Evolutionary conservation across 805 yeast genomes (phyloP), one percentile per base, ranked within the genome.

Genomic region (Ogataea pini): DNA sequence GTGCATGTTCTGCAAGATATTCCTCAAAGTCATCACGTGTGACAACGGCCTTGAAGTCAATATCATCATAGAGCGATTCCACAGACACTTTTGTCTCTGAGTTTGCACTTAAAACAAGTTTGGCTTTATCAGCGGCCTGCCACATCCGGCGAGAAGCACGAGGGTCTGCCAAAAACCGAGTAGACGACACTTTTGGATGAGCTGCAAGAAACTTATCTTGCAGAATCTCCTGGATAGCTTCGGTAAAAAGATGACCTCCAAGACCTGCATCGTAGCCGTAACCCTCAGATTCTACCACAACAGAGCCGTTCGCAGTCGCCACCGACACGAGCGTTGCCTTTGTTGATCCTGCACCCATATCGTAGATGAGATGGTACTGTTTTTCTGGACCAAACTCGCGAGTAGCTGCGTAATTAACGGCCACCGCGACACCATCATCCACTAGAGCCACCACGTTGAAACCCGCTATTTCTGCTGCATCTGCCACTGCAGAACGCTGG

Each of bases 361-460:
- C 99, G 63, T 85, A 89, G 29, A 94, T 77, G 42, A 89, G 63
- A 62, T 87, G 87, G 59, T 81, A 76, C 57, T 80, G 80, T 47
- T 73, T 77, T 2, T 73, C 75, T 10, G 61, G 58, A 29, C 68
- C 66, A 51, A 77, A 77, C 25, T 72, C 72, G 42, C 80, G 75
- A 7, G 65, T 63, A 27, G 86, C 74, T 1, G 89, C 88, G 64
- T 81, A 91, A 60, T 89, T 88, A 37, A 88, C 68, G 1, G 96
- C 96, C 13, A 89, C 89, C 2, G 98, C 94, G n/a, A 89, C 70
- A 13, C 97, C 97, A 64, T 92, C 97, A 61, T 87, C 91, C 2
- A 91, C 86, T 46, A 92, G 72, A 1, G 84, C 81, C 49, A 83
- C 76, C 12, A 83, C 79, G 38, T 78, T 72, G 50, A 83, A 68